Conservation (phyloP, 257 asterid genomes). For the Gentiana straminea region DNA sequence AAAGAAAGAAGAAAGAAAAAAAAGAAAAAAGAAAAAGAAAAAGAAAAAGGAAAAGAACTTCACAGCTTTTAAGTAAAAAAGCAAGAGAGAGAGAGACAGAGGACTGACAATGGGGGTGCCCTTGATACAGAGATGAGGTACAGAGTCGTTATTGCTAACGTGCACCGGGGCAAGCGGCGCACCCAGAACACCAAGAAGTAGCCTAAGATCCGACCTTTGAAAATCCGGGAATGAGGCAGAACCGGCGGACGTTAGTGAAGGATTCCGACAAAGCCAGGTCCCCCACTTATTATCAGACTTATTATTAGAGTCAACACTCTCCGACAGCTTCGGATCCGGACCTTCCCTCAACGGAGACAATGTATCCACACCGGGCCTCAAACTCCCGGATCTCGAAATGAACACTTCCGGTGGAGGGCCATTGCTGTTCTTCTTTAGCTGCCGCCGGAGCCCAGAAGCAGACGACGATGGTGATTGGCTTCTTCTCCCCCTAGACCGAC, state of each 20-base stretch:
- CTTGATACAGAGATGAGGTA: conserved; percentile 63
- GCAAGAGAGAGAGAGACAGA: background rate
- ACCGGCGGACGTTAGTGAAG: conserved; percentile 33
- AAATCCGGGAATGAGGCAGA: conserved; percentile 20
- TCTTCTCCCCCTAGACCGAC: conserved; percentile 44
- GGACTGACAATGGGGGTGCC: conserved; percentile 67
- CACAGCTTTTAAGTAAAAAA: background rate
- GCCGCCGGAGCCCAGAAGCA: conserved; percentile 41
- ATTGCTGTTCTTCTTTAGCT: conserved; percentile 29
- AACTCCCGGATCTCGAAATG: conserved; percentile 52
- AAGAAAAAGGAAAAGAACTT: too few species aligned
- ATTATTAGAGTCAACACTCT: conserved; percentile 34
- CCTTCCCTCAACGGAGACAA: conserved; percentile 65
- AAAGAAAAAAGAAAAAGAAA: too few species aligned
- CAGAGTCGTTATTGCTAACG: conserved; percentile 50
- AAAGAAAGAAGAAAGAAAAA: too few species aligned
- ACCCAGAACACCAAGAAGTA: conserved; percentile 65
- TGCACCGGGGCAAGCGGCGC: conserved; percentile 79
- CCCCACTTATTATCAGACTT: conserved; percentile 57
- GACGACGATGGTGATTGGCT: conserved; percentile 44
- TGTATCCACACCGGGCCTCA: conserved; percentile 43
- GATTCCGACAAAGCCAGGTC: conserved; percentile 60
- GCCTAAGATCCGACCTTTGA: conserved; percentile 53
- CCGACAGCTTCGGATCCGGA: conserved; percentile 60
- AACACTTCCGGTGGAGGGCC: conserved; percentile 36